Conservation (phyloP, 805 yeast genomes). For the Maudiozyma serrabonitensis region DNA sequence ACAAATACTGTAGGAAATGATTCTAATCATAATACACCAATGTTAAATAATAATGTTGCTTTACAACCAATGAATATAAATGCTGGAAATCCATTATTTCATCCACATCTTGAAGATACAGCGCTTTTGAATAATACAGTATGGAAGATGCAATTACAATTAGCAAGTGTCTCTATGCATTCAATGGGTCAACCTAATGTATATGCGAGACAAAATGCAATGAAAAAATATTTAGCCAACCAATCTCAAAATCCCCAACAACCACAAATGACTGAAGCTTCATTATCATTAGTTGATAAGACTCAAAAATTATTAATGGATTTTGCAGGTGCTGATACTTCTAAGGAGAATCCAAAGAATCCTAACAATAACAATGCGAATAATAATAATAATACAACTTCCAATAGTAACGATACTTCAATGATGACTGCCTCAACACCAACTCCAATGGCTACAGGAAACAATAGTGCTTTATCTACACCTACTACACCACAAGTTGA, state of each 20-base stretch:
- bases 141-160: constrained; percentile 30
- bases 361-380: background rate
- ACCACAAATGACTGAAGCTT: constrained; percentile 21
- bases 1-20: constrained; percentile 1
- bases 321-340: constrained; percentile 17
- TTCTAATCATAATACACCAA: constrained; percentile 1
- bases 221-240: constrained; percentile 26
- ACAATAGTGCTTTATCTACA: constrained; percentile 23
- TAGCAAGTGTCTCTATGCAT: constrained; percentile 26
- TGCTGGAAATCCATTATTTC: constrained; percentile 27
- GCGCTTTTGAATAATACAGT: constrained; percentile 25
- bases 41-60: background rate
- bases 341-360: constrained; percentile 4
- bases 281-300: constrained; percentile 26
- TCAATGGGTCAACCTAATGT: constrained; percentile 29
- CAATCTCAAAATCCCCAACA: constrained; percentile 13
- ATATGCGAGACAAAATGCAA: constrained; percentile 31
- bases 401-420: constrained; percentile 2
- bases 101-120: constrained; percentile 29
- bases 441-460: constrained; percentile 10
- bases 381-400: background rate
- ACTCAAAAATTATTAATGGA: constrained; percentile 27
- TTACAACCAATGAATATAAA: constrained; percentile 9
- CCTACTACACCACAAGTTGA: constrained; percentile 28
- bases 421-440: constrained; percentile 8